Conservation (phyloP, 768 basidiomycete species). For the Boletus subcaerulescens region DNA sequence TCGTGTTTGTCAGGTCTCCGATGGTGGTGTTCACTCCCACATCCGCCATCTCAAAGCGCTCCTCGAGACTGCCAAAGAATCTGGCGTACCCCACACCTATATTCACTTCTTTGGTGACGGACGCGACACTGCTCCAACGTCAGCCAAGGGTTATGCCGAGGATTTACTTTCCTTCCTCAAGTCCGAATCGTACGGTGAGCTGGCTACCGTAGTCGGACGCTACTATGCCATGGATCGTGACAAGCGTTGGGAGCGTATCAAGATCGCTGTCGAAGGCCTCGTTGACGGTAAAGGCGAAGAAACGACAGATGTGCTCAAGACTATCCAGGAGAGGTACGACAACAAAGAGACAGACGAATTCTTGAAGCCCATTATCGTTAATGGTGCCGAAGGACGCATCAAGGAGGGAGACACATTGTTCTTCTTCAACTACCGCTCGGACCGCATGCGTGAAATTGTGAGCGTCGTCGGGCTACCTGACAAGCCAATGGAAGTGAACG, state of each 20-base stretch:
- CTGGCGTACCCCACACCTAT: slow-evolving; percentile 80
- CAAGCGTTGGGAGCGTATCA: slow-evolving; percentile 93
- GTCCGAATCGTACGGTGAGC: slow-evolving; percentile 73
- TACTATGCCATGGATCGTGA: slow-evolving; percentile 99
- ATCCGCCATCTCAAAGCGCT: slow-evolving; percentile 88
- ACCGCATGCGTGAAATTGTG: slow-evolving; percentile 92
- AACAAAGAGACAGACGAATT: slow-evolving; percentile 94
- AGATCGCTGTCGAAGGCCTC: slow-evolving; percentile 84
- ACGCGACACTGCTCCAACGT: slow-evolving; percentile 88
- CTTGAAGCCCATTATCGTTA: slow-evolving; percentile 89
- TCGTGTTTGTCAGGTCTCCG: slow-evolving; percentile 62
- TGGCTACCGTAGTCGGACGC: slow-evolving; percentile 83
- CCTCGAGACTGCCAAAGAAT: slow-evolving; percentile 85
- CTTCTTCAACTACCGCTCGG: slow-evolving; percentile 97
- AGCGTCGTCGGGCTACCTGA: slow-evolving; percentile 76
- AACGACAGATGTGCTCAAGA: slow-evolving; percentile 55
- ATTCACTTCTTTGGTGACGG: slow-evolving; percentile 96
- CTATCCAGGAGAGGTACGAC: slow-evolving; percentile 71
- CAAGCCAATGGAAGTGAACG: slow-evolving; percentile 77
- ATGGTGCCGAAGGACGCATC: slow-evolving; percentile 74
- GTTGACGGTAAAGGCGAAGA: slow-evolving; percentile 67
- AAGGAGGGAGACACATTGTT: slow-evolving; percentile 89
- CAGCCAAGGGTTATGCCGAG: slow-evolving; percentile 72
- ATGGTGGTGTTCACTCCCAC: slow-evolving; percentile 97
- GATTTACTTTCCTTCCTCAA: slow-evolving; percentile 75